phyloP scores from a whole-genome alignment of 2,329 filamentous ascomycete species.

The Verticillium dahliae region DNA sequence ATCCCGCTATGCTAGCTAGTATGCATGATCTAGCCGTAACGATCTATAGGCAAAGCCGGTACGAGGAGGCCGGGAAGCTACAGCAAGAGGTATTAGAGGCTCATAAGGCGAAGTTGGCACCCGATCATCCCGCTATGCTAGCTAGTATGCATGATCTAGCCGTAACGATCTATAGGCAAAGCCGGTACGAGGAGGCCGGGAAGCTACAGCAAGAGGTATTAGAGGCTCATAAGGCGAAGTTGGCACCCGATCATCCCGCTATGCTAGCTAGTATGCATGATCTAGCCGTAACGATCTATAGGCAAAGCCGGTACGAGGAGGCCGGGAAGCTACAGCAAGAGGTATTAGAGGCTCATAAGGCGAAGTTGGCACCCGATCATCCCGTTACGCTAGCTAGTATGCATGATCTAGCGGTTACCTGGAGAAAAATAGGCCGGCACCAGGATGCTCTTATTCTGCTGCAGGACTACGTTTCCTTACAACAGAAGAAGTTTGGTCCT shows the following conservation, averaged over 20 bases:
- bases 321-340: too few species aligned
- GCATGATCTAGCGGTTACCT: slow-evolving; percentile 6
- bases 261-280: slow-evolving; percentile 8
- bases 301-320: too few species aligned
- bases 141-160: slow-evolving; percentile 8
- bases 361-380: slow-evolving; percentile 1
- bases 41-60: too few species aligned
- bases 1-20: slow-evolving; percentile 12
- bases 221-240: too few species aligned
- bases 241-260: slow-evolving; percentile 7
- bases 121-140: slow-evolving; percentile 13
- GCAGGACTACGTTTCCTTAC: neutral
- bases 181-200: too few species aligned
- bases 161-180: too few species aligned
- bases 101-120: neutral
- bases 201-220: too few species aligned
- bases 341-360: too few species aligned
- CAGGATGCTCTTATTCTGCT: slow-evolving; percentile 1
- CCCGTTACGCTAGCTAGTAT: slow-evolving; percentile 14
- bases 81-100: too few species aligned
- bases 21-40: neutral
- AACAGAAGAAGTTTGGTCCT: neutral
- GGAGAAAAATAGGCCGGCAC: neutral
- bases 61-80: too few species aligned
- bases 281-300: neutral